These are phyloP conservation scores for Linanthus parryae DNA, from an alignment of 148 eudicot genomes.

Conservation along the genomic window DNA sequence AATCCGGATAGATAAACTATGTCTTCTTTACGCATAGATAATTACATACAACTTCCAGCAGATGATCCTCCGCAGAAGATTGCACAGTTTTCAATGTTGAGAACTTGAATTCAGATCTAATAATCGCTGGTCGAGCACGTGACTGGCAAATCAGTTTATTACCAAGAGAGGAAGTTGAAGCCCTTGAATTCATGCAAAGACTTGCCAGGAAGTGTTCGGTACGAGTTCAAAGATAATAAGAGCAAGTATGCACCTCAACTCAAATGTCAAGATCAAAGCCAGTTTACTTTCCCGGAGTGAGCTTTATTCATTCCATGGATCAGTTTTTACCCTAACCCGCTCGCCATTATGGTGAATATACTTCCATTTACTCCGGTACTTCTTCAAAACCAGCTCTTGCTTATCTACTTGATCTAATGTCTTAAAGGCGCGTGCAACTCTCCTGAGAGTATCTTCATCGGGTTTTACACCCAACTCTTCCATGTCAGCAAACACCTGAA, in stretches of 20 bases:
- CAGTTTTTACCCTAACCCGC: slow-evolving; percentile 48
- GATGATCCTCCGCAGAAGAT: no score
- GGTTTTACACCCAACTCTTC: slow-evolving; percentile 90
- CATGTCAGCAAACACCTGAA: slow-evolving; percentile 91
- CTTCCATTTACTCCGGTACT: slow-evolving; percentile 65
- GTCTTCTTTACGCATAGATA: no score
- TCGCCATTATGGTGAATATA: slow-evolving; percentile 80
- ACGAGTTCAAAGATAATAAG: not conserved
- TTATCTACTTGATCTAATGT: slow-evolving; percentile 60
- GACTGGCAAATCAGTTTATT: not conserved
- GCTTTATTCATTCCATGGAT: slow-evolving; percentile 20
- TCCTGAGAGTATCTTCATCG: slow-evolving; percentile 78
- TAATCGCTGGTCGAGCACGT: no score
- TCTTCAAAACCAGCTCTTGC: slow-evolving; percentile 39
- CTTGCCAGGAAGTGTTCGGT: not conserved
- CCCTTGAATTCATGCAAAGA: not conserved
- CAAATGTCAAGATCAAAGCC: not conserved
- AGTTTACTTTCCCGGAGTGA: not conserved
- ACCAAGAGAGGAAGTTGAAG: not conserved
- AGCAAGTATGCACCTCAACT: not conserved
- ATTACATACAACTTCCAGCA: no score
- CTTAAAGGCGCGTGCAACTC: slow-evolving; percentile 64
- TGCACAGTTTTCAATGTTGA: no score
- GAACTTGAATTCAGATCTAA: no score
- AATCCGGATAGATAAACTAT: no score